Base-by-base conservation (phyloP, 1,284 basidiomycete genomes). In the Microbotryomycetes sp. region DNA sequence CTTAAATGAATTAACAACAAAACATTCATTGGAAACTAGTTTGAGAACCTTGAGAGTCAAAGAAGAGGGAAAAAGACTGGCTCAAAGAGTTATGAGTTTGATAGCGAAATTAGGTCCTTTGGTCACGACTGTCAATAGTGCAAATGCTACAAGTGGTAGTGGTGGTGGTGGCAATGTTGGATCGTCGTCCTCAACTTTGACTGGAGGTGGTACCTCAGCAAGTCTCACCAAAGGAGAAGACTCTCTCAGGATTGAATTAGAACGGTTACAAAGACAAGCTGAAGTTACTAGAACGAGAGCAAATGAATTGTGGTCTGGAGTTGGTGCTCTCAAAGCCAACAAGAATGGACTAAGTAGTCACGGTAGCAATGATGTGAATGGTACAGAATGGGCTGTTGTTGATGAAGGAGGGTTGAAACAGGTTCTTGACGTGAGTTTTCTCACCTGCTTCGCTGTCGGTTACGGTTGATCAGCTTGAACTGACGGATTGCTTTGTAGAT, bases 351-450 rank as follows among this genome's bases (percentile, higher is more conserved):
- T 19, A 42, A 12, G 12, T 12, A 42, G 12, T 9, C 36, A 42
- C 36, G 36, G 12, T 12, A 19, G 36, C 12, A 42, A 14, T 5
- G 26, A 62, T 7, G 48, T 29, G n/a, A 58, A 54, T 22, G 54
- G n/a, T 12, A n/a, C 25, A 7, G 67, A 62, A 31, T 68, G 67
- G 67, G 59, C 54, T 3, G 64, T 68, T 4, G 62, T 57, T n/a
- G 67, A 68, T 56, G 67, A 68, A 49, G 59, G 66, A 25, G 67
- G 67, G 26, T 52, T 68, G 42, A 50, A 54, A 42, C 48, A 63
- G 51, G 54, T 68, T 15, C 49, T 66, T 14, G 64, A 66, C 54
- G 66, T 68, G 48, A n/a, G 63, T 32, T 25, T 16, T 54, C 9
- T 45, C 25, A 48, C 6, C 6, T 53, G n/a, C 19, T 16, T 6